A percentile compares a stretch with the other conserved stretches of the same genome.
Evolutionary conservation across 2,329 filamentous ascomycete species (phyloP).

Genomic region (Pestalotiopsis sp.): DNA sequence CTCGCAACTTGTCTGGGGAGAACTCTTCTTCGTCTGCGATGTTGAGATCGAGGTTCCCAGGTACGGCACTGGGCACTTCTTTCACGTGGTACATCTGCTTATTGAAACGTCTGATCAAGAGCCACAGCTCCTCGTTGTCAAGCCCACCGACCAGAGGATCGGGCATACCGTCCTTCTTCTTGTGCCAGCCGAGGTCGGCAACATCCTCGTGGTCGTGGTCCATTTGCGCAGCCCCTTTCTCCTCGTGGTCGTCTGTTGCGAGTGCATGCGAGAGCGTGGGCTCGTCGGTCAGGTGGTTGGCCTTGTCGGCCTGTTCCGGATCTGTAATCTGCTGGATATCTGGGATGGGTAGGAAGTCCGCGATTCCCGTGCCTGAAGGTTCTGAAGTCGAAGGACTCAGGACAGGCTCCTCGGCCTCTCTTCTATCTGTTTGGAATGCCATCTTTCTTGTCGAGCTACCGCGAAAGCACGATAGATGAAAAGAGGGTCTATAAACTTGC

Average conservation of each 20-base stretch:
- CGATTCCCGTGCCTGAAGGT: not conserved
- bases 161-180: slow-evolving; percentile 56
- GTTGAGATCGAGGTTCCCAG: slow-evolving; percentile 77
- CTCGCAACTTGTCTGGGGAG: slow-evolving; percentile 79
- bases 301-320: not conserved
- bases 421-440: not conserved
- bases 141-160: slow-evolving; percentile 68
- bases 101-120: slow-evolving; percentile 73
- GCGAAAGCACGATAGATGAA: not conserved
- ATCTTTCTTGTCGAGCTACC: slow-evolving; percentile 1
- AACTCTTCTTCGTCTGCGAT: slow-evolving; percentile 84
- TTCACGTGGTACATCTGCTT: slow-evolving; percentile 71
- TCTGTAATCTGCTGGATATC: slow-evolving; percentile 4
- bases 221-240: slow-evolving; percentile 51
- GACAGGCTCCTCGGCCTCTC: not conserved
- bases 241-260: slow-evolving; percentile 43
- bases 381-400: not conserved
- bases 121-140: slow-evolving; percentile 74
- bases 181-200: slow-evolving; percentile 71
- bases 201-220: slow-evolving; percentile 53
- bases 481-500: not conserved
- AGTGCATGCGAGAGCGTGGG: slow-evolving; percentile 45
- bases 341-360: slow-evolving; percentile 11
- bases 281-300: slow-evolving; percentile 22
- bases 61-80: slow-evolving; percentile 58